These are phyloP conservation scores for Ogataea paraovalis DNA, from an alignment of 805 yeast genomes.

Conservation along the genomic window DNA sequence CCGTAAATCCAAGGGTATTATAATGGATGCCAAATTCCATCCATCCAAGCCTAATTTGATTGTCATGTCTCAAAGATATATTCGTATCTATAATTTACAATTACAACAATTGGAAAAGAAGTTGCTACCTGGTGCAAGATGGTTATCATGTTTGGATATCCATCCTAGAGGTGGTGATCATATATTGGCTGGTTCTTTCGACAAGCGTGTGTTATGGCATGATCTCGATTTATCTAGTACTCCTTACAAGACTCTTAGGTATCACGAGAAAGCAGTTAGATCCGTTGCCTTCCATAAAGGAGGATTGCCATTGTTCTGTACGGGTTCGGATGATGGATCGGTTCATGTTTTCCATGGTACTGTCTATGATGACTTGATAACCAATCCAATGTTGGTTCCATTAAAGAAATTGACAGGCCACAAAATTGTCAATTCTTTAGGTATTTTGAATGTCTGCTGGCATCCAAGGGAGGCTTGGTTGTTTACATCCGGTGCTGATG, in stretches of 20 bases:
- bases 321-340: slow-evolving; percentile 91
- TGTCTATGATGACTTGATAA: slow-evolving; percentile 92
- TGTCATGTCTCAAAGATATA: slow-evolving; percentile 90
- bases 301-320: slow-evolving; percentile 83
- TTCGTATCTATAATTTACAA: slow-evolving; percentile 85
- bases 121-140: slow-evolving; percentile 90
- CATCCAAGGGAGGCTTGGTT: slow-evolving; percentile 99
- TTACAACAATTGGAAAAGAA: slow-evolving; percentile 82
- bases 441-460: slow-evolving; percentile 87
- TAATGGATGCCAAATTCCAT: slow-evolving; percentile 95
- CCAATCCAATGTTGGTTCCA: slow-evolving; percentile 93
- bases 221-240: slow-evolving; percentile 85
- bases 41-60: slow-evolving; percentile 92
- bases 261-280: slow-evolving; percentile 93
- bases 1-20: slow-evolving; percentile 85
- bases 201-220: slow-evolving; percentile 95
- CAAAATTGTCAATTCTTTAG: slow-evolving; percentile 70
- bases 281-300: slow-evolving; percentile 82
- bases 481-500: slow-evolving; percentile 95
- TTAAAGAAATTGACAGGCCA: slow-evolving; percentile 92
- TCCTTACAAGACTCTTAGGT: slow-evolving; percentile 93
- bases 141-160: slow-evolving; percentile 87
- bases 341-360: slow-evolving; percentile 95
- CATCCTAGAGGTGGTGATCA: slow-evolving; percentile 94
- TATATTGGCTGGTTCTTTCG: slow-evolving; percentile 86